Conservation (phyloP, 108 stramenopile genomes). For the Licmophora abbreviata region DNA sequence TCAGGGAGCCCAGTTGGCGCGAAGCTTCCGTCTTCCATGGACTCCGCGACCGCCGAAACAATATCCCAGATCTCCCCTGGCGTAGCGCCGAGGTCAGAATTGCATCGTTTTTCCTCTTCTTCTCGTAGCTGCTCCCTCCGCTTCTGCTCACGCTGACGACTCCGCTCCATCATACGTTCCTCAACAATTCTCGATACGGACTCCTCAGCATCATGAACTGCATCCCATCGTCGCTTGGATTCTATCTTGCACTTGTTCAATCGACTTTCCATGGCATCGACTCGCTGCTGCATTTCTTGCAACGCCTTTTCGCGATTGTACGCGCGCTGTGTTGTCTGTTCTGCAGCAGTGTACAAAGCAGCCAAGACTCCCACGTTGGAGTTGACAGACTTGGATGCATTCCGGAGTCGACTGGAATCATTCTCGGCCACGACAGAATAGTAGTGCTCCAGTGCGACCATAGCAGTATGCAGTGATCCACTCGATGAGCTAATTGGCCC, state of each 20-base stretch:
- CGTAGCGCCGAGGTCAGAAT: slow-evolving; percentile 4
- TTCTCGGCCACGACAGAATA: slow-evolving; percentile 25
- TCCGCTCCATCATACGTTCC: slow-evolving; percentile 35
- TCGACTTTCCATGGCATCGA: slow-evolving; percentile 30
- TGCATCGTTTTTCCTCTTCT: slow-evolving; percentile 10
- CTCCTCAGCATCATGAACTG: slow-evolving; percentile 40
- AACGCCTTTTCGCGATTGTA: slow-evolving; percentile 32
- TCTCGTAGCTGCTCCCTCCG: slow-evolving; percentile 16
- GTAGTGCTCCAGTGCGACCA: slow-evolving; percentile 44
- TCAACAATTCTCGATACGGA: slow-evolving; percentile 35
- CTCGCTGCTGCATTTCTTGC: slow-evolving; percentile 25
- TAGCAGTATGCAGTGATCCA: slow-evolving; percentile 18
- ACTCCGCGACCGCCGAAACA: slow-evolving; percentile 34
- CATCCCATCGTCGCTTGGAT: slow-evolving; percentile 36
- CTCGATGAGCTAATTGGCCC: slow-evolving; percentile 12
- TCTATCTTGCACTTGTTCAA: slow-evolving; percentile 32
- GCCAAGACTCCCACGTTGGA: slow-evolving; percentile 19
- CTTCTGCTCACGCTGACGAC: slow-evolving; percentile 21
- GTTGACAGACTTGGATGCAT: slow-evolving; percentile 14
- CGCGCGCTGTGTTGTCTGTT: slow-evolving; percentile 28
- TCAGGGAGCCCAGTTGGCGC: slow-evolving; percentile 43
- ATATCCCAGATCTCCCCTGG: slow-evolving; percentile 55
- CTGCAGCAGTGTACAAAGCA: slow-evolving; percentile 16
- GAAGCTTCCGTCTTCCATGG: slow-evolving; percentile 58
- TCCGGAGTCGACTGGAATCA: slow-evolving; percentile 33